Conservation (phyloP, 2,329 filamentous ascomycete genomes). For the Apiospora hydei region DNA sequence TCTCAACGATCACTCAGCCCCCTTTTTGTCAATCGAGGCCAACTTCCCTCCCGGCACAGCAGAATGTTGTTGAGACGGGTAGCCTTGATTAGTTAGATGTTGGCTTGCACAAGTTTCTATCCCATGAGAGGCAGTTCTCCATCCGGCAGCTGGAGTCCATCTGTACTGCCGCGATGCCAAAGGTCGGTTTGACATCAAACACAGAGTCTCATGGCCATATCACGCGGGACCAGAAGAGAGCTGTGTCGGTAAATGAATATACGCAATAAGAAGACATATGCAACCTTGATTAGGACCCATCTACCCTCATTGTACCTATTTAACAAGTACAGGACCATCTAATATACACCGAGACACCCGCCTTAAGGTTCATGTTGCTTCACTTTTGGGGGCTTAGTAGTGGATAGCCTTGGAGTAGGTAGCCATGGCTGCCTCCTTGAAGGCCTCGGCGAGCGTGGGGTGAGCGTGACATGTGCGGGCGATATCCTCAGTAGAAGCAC, state of each 20-base stretch:
- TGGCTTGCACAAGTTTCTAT: no score
- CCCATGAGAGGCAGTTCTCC: neutral
- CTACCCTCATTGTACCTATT: slow-evolving; percentile 19
- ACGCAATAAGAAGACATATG: slow-evolving; percentile 20
- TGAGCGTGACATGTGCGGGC: slow-evolving; percentile 96
- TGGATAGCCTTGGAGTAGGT: slow-evolving; percentile 96
- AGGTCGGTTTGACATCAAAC: neutral
- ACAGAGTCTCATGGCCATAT: neutral
- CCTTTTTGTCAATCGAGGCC: no score
- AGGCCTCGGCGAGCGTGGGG: slow-evolving; percentile 93
- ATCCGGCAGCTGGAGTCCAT: neutral
- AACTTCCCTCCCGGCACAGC: no score
- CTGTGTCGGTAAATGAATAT: neutral
- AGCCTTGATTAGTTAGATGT: no score
- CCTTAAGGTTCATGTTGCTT: neutral
- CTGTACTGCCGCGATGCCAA: neutral
- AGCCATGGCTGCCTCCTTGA: slow-evolving; percentile 99
- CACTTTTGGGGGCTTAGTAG: slow-evolving; percentile 64
- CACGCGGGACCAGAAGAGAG: neutral
- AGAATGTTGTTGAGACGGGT: no score
- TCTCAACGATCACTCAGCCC: no score
- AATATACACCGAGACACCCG: slow-evolving; percentile 35
- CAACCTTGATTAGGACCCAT: slow-evolving; percentile 17
- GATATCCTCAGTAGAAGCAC: slow-evolving; percentile 93
- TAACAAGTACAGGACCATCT: slow-evolving; percentile 26